Evolutionary conservation across 2,329 filamentous ascomycete species (phyloP).

Genomic region (Fusarium odoratissimum): DNA sequence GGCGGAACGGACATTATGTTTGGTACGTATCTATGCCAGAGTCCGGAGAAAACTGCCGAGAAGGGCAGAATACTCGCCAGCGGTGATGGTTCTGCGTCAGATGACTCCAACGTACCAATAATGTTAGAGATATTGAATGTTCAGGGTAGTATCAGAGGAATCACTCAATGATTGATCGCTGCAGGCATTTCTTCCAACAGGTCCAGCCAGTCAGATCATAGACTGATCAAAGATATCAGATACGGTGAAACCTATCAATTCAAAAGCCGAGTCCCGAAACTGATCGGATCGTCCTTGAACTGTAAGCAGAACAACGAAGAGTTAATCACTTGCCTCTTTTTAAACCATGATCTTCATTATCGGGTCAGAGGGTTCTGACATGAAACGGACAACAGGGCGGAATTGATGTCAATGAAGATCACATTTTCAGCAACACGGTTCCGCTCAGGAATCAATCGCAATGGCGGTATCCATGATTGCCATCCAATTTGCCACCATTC

Average conservation of each 20-base stretch:
- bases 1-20: constrained; percentile 35
- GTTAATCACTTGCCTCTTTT: constrained; percentile 20
- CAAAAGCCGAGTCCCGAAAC: neutral
- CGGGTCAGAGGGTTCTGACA: constrained; percentile 11
- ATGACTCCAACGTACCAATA: constrained; percentile 29
- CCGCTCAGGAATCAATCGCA: constrained; percentile 10
- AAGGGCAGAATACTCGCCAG: constrained; percentile 17
- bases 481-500: constrained; percentile 39
- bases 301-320: constrained; percentile 4
- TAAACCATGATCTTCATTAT: constrained; percentile 8
- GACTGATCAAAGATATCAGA: neutral
- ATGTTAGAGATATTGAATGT: neutral
- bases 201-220: neutral
- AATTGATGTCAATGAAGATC: constrained; percentile 25
- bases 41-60: constrained; percentile 42
- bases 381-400: constrained; percentile 6
- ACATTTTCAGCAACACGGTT: constrained; percentile 13
- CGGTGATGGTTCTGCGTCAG: constrained; percentile 29
- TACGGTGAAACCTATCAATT: neutral
- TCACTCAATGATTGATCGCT: constrained; percentile 35
- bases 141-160: constrained; percentile 34
- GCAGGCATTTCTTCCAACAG: constrained; percentile 23
- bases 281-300: constrained; percentile 1
- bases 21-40: neutral
- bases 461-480: constrained; percentile 13